Base-by-base conservation (phyloP, 495 filamentous ascomycete species). In the Choiromyces venosus region DNA sequence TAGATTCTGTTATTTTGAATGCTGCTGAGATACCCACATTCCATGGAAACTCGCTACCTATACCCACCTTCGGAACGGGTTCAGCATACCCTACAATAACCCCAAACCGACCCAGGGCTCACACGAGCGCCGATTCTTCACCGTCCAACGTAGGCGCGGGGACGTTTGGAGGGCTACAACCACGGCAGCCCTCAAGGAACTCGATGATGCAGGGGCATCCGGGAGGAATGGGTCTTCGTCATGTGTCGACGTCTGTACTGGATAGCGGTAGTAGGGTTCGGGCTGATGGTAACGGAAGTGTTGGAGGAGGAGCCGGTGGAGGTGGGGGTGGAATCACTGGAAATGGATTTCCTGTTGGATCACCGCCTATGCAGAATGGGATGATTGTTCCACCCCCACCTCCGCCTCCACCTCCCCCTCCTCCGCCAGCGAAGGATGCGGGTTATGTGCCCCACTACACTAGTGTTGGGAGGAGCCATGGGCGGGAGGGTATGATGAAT, bases 191-290 rank as follows among this genome's bases (percentile, higher is more conserved):
- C 35, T 72, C 74, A n/a, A 73, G 78, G 56, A 80, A 80, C 69
- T 80, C 78, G 19, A 80, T 80, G 69, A 67, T 65, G n/a, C 79
- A 72, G 38, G 74, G 78, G n/a, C 77, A 79, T 42, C 70, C 68
- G 4, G 72, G 67, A 33, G 74, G 75, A 5, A 76, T 74, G 68
- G 77, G 77, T 19, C 36, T 74, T 69, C 78, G 79, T 16, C 79
- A 80, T 80, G 79, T 78, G n/a, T 80, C 79, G 56, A 80, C 79
- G 44, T 68, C 79, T 46, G 71, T 78, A 66, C 68, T 80, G 72
- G 78, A 80, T 37, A 67, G 14, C 25, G 75, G 67, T 66, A 68
- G 73, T 29, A 65, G 78, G 66, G 46, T 80, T 61, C 74, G 74
- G 61, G 66, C 56, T 40, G 74, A 73, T 46, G 65, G 67, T 65